A percentile compares a stretch with the other conserved stretches of the same genome.
Evolutionary conservation across 2,329 filamentous ascomycete genomes (phyloP).

Genomic region (Hymenotorrendiella dingleyae): DNA sequence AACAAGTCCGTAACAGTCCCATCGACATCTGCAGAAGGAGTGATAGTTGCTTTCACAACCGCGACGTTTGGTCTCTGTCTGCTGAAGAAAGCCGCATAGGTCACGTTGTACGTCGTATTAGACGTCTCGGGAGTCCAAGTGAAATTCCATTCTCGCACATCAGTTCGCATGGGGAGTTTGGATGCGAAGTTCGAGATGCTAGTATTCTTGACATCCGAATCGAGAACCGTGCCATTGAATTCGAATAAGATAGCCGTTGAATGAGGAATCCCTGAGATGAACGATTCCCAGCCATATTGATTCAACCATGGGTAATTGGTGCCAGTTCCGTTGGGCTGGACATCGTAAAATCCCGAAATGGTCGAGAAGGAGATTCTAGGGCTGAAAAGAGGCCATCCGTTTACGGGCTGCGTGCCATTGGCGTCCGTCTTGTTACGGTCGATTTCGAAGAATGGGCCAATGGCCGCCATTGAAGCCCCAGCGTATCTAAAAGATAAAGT

Average conservation of each 20-base stretch:
- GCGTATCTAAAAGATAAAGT: constrained; percentile 22
- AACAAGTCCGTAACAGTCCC: constrained; percentile 60
- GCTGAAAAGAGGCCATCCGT: constrained; percentile 63
- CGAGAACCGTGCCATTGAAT: constrained; percentile 48
- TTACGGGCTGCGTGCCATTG: constrained; percentile 35
- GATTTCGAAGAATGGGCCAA: constrained; percentile 29
- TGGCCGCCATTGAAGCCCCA: constrained; percentile 27
- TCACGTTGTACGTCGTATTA: constrained; percentile 47
- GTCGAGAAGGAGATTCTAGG: constrained; percentile 60
- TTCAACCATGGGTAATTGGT: constrained; percentile 64
- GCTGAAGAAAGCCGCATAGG: constrained; percentile 54
- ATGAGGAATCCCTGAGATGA: constrained; percentile 66
- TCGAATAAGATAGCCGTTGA: constrained; percentile 56
- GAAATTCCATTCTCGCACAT: constrained; percentile 58
- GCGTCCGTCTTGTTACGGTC: constrained; percentile 29
- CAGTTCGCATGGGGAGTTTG: constrained; percentile 57
- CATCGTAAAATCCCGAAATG: constrained; percentile 61
- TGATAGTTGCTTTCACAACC: constrained; percentile 52
- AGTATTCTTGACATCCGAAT: constrained; percentile 51
- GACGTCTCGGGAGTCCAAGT: constrained; percentile 53
- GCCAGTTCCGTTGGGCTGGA: constrained; percentile 50
- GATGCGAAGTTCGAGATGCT: constrained; percentile 57
- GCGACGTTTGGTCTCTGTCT: constrained; percentile 29
- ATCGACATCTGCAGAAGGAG: constrained; percentile 44
- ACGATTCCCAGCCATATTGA: constrained; percentile 64